Evolutionary conservation across 2,329 filamentous ascomycete genomes (phyloP), one percentile per base, ranked within the genome.

Genomic region (Hypomyces perniciosus): DNA sequence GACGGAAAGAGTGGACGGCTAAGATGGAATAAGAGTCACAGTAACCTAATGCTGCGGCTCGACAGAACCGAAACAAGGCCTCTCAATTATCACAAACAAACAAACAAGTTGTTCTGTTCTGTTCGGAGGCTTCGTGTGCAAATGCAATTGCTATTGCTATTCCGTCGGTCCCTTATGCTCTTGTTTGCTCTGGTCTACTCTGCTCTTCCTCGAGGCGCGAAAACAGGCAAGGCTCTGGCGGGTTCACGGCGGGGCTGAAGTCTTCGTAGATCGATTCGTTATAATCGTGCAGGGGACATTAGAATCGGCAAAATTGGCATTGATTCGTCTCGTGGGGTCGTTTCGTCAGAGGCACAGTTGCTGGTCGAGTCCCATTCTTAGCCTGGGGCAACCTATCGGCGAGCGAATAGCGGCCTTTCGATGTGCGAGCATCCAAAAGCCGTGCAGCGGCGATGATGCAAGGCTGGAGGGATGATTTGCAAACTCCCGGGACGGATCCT

Each of bases 1-100:
- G 57, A 54, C 47, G 48, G 48, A 55, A 54, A 48, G 47, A 50
- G 55, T 41, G 38, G 53, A 51, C 31, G 31, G 40, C 31, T 51
- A 44, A 33, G 46, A 53, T 48, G 37, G 30, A 41, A 50, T 44
- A 52, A 45, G 34, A 44, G 40, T 56, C 57, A 65, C 61, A 64
- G 57, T 57, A 64, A 66, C 54, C 57, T 57, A 66, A 68, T 65
- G 64, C 63, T 65, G 61, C 62, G 65, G 61, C 54, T 57, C 35
- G 40, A 12, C 26, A 34, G 31, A 27, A 43, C 46, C 39, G 29
- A 37, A 49, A 50, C 13, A 29, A 47, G 35, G 41, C 47, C 47
- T 53, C 40, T 13, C 45, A 39, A 34, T 48, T 39, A 48, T 45
- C 45, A 34, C 46, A 45, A 35, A 54, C 50, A 54, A 43, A 41